Conservation (phyloP, 345 rosid genomes). For the Lumnitzera racemosa region DNA sequence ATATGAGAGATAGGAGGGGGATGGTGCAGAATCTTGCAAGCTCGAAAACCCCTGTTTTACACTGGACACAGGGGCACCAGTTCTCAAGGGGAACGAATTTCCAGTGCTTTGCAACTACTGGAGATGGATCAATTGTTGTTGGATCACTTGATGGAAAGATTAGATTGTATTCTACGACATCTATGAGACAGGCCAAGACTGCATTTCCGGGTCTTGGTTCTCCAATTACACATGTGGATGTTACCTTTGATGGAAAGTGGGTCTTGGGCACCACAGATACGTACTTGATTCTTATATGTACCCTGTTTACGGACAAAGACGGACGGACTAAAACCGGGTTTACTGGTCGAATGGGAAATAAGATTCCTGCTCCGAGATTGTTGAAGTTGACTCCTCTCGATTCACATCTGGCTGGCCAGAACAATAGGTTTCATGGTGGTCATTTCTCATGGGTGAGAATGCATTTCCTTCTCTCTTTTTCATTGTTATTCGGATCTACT, state of each 20-base stretch:
- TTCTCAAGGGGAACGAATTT: slow-evolving; percentile 92
- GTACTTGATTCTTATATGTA: slow-evolving; percentile 76
- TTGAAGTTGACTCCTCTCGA: slow-evolving; percentile 87
- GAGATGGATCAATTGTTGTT: slow-evolving; percentile 87
- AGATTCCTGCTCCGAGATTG: slow-evolving; percentile 82
- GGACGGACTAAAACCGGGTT: slow-evolving; percentile 89
- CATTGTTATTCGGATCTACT: neutral
- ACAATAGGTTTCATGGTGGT: slow-evolving; percentile 79
- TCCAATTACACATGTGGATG: slow-evolving; percentile 82
- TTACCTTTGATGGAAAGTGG: slow-evolving; percentile 94
- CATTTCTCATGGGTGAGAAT: slow-evolving; percentile 97
- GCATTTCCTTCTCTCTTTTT: neutral
- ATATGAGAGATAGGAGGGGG: slow-evolving; percentile 83
- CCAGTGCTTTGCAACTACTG: slow-evolving; percentile 89
- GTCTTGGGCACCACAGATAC: slow-evolving; percentile 87
- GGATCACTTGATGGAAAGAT: slow-evolving; percentile 95
- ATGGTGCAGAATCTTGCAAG: slow-evolving; percentile 61
- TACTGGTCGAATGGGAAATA: slow-evolving; percentile 87
- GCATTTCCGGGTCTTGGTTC: slow-evolving; percentile 98
- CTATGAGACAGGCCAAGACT: slow-evolving; percentile 92
- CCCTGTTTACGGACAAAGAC: slow-evolving; percentile 85
- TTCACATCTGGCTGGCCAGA: slow-evolving; percentile 81
- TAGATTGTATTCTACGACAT: slow-evolving; percentile 72
- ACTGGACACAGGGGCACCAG: slow-evolving; percentile 93
- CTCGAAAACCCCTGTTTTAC: slow-evolving; percentile 58